Evolutionary conservation across 305 asterid genomes (phyloP), one percentile per base, ranked within the genome.

Genomic region (Rubia peregrina): DNA sequence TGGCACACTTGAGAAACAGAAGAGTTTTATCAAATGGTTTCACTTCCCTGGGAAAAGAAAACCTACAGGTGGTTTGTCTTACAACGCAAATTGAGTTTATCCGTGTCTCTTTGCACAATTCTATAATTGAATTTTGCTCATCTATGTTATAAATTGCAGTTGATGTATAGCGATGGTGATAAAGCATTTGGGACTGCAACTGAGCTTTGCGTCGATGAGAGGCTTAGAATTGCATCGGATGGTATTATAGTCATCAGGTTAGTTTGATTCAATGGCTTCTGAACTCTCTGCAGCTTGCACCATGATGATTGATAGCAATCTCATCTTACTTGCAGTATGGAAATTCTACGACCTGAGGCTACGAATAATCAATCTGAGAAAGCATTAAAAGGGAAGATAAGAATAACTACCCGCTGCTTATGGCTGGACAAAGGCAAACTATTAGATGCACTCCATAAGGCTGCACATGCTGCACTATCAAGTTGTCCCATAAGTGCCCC

Each of bases 341-440:
- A 95, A 84, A 86, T 95, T 73, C 57, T 86, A 80, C 99, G 99
- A 36, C 99, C 99, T 38, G 85, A 81, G 81, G 72, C 79, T 68
- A 78, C 71, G 16, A 87, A 80, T 72, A 74, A 79, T 77, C 72
- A 83, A 40, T 59, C 64, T 26, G 97, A 85, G 76, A 85, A 77
- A 76, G 73, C 83, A 65, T 57, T 95, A 68, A 91, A 91, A 79
- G 98, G 98, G 75, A 95, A 91, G 84, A 95, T 95, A 75, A 84
- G 94, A 85, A 95, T 95, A 41, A 95, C 98, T 0, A 95, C 99
- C 36, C 93, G 99, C 61, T 95, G 99, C 87, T 81, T 95, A 85
- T 95, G 99, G 99, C 94, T 91, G 73, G 99, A 95, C 82, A 95
- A 85, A 83, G 98, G 99, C 36, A 91, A 90, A 80, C 97, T 95